phyloP scores from a whole-genome alignment of 768 basidiomycete species.

The Saitozyma podzolica region DNA sequence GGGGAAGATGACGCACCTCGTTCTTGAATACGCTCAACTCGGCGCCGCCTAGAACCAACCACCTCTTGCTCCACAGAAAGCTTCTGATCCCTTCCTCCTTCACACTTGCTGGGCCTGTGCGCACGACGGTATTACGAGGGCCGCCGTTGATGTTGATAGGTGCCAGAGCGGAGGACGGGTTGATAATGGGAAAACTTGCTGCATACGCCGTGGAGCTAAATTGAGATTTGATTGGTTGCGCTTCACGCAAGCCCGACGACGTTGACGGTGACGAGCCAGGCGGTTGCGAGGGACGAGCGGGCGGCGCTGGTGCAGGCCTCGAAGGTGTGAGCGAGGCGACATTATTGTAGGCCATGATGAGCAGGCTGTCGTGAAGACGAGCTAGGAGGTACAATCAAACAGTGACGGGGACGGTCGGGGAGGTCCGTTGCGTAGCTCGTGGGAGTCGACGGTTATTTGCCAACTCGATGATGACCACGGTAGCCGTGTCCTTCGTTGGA shows the following conservation, averaged over 20 bases:
- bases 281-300: slow-evolving; percentile 7
- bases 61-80: slow-evolving; percentile 88
- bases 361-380: neutral
- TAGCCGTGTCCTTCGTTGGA: too few relatives aligned
- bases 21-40: slow-evolving; percentile 81
- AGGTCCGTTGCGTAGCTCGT: too few relatives aligned
- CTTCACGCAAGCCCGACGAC: neutral
- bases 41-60: slow-evolving; percentile 79
- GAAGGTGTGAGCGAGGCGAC: slow-evolving; percentile 37
- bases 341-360: slow-evolving; percentile 24
- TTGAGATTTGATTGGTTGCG: slow-evolving; percentile 7
- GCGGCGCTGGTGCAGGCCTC: slow-evolving; percentile 38
- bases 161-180: slow-evolving; percentile 8
- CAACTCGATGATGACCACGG: too few relatives aligned
- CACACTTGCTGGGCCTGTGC: slow-evolving; percentile 69
- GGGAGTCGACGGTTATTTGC: too few relatives aligned
- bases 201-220: slow-evolving; percentile 38
- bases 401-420: too few relatives aligned
- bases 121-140: slow-evolving; percentile 17
- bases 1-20: slow-evolving; percentile 61
- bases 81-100: slow-evolving; percentile 94
- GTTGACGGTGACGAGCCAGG: slow-evolving; percentile 1
- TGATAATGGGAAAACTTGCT: slow-evolving; percentile 31
- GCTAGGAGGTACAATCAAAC: too few relatives aligned
- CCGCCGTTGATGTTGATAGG: neutral